A percentile compares a stretch with the other conserved stretches of the same genome.
These are phyloP conservation scores for Metschnikowia baotianmanensis DNA, from an alignment of 805 yeast species.

Conservation along the genomic window DNA sequence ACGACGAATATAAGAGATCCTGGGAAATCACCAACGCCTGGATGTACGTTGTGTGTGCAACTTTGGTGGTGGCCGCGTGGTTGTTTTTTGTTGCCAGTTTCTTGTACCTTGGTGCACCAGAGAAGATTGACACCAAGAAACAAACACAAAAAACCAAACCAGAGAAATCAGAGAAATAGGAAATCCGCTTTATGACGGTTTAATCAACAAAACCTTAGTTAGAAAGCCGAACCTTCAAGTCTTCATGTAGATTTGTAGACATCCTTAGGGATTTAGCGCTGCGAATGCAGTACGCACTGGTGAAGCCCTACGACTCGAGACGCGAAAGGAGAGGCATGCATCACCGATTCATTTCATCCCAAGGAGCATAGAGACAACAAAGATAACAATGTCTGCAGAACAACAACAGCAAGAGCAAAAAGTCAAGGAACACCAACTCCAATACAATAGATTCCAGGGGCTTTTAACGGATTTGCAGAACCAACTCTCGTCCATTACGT, in stretches of 20 bases:
- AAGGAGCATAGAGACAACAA: neutral
- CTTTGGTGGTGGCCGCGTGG: constrained; percentile 73
- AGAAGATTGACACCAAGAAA: constrained; percentile 3
- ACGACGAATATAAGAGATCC: constrained; percentile 89
- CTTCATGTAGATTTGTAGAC: too few relatives aligned
- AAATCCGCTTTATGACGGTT: too few relatives aligned
- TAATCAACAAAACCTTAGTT: too few relatives aligned
- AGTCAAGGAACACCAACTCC: constrained; percentile 41
- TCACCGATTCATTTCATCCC: neutral
- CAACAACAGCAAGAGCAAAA: constrained; percentile 29
- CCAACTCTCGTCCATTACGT: constrained; percentile 32
- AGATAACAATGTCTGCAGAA: constrained; percentile 16
- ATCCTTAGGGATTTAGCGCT: neutral
- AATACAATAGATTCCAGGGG: constrained; percentile 41
- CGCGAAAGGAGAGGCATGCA: too few relatives aligned
- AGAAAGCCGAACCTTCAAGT: too few relatives aligned
- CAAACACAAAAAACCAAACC: neutral
- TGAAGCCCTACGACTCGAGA: neutral
- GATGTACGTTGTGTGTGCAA: constrained; percentile 78
- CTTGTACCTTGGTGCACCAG: constrained; percentile 37
- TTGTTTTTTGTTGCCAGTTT: constrained; percentile 69
- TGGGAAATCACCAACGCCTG: constrained; percentile 93
- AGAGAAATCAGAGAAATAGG: too few relatives aligned
- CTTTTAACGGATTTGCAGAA: constrained; percentile 37
- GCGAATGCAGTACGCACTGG: constrained; percentile 6